Evolutionary conservation across 2,329 filamentous ascomycete genomes (phyloP), one percentile per base, ranked within the genome.

Genomic region (Orbilia oligospora): DNA sequence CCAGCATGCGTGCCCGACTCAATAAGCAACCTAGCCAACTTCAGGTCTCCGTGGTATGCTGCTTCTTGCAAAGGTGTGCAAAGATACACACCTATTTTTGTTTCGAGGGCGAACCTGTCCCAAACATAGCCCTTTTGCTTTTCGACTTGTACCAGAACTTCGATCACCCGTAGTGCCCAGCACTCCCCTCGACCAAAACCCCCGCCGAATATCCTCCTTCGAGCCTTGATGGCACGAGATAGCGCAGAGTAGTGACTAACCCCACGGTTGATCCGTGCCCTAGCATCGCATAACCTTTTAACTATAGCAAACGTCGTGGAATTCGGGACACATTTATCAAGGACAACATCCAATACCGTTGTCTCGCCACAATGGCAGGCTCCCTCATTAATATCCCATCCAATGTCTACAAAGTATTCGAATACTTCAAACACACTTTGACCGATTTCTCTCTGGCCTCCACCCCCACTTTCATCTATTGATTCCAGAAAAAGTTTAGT

Each of bases 111-210:
- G 33, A 9, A 5, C 9, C 10, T 8, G 33, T 36, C 9, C 4
- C 8, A 9, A 36, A 8, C 10, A 12, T 30, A 2, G 14, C 22
- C 12, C 2, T 22, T 12, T 53, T 53, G 10, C 8, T n/a, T 6
- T 22, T 51, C 27, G 16, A 20, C 2, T 53, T 24, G 44, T 18
- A 66, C 14, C 9, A 66, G 5, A 18, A 66, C 8, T 33, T 67
- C 30, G 8, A 67, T 55, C 10, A 27, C 55, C 18, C 9, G 5
- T 5, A 67, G 18, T 16, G 64, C 64, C 64, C 64, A 67, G 48
- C 48, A 67, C 10, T 55, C 10, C 8, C 20, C 1, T 14, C 9
- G 2, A 10, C 20, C 27, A n/a, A 56, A 56, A 33, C 6, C 10
- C 3, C 27, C 18, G 9, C n/a, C n/a, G 16, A 12, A 56, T 10